Base-by-base conservation (phyloP, 177 flowering plant species). In the Vitis hybrid region DNA sequence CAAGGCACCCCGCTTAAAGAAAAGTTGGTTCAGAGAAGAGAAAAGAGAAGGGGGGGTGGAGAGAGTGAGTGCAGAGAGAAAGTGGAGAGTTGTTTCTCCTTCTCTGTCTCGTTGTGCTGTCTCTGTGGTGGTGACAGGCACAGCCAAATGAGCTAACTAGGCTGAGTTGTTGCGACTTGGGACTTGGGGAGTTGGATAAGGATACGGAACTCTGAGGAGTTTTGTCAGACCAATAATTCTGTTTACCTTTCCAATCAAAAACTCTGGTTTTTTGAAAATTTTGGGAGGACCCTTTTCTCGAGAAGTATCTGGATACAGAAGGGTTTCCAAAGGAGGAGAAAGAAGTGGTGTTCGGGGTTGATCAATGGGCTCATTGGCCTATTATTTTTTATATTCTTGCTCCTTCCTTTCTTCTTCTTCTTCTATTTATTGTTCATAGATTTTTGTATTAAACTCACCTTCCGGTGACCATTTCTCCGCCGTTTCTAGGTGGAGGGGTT, bases 131-230 rank as follows among this genome's bases (percentile, higher is more conserved):
- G 64, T 53, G 31, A 28, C 31, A 28, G 31, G 31, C 31, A 28
- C 31, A 28, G 38, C 17, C 70, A 19, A 68, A 69, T 51, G 65
- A 51, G 20, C 52, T 31, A 69, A 51, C 64, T 24, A 18, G 17
- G 10, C 19, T 58, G 31, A 28, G 15, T 18, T 50, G 50, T 6
- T 50, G 55, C 49, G 54, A 14, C 33, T 52, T 28, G 75, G 19
- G 20, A 44, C n/a, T 19, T 63, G 69, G 14, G 31, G 31, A 28
- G 31, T 28, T 28, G 76, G 85, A 80, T 80, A 75, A 82, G 85
- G 80, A 70, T 78, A 65, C 72, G 66, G 83, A 78, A 76, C 74
- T 65, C 71, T 73, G 75, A 76, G 79, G 73, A 52, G 62, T 56
- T 60, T 47, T 33, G 59, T 78, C 75, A 31, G 51, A 69, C 75